phyloP scores from a whole-genome alignment of 306 rosid species.

The Pachyrhizus erosus region DNA sequence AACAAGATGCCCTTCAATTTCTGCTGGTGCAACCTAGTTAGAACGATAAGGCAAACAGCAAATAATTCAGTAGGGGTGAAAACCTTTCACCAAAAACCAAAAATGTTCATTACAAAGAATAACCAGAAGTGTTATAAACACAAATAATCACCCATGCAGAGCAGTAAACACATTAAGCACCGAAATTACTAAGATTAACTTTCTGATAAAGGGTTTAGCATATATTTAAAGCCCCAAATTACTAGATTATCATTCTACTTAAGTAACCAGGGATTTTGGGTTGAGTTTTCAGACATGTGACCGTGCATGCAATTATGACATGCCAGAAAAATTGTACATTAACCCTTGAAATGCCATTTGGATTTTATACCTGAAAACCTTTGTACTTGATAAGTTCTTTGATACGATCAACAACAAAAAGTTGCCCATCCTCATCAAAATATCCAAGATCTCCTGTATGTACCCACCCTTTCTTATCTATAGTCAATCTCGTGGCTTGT shows the following conservation, averaged over 20 bases:
- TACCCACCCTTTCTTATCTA: constrained; percentile 81
- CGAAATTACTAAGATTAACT: background rate
- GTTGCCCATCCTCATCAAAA: constrained; percentile 75
- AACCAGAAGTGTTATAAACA: constrained; percentile 5
- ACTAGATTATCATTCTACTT: background rate
- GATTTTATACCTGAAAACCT: constrained; percentile 80
- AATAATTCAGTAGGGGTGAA: background rate
- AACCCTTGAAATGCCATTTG: constrained; percentile 1
- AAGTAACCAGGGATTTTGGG: background rate
- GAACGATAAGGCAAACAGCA: constrained; percentile 19
- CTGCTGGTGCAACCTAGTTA: constrained; percentile 94
- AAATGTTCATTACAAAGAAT: background rate
- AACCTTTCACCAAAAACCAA: background rate
- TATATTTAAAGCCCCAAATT: background rate
- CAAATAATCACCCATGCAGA: background rate
- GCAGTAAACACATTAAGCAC: constrained; percentile 3
- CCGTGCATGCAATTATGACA: background rate
- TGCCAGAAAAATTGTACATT: background rate
- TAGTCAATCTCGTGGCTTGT: constrained; percentile 74
- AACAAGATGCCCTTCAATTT: constrained; percentile 89
- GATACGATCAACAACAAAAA: constrained; percentile 89
- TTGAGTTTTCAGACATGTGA: constrained; percentile 5
- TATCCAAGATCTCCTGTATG: constrained; percentile 99
- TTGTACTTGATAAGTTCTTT: constrained; percentile 95
- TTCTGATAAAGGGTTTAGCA: background rate